Conservation (phyloP, 2,329 filamentous ascomycete species). For the Trichoderma pleuroti region DNA sequence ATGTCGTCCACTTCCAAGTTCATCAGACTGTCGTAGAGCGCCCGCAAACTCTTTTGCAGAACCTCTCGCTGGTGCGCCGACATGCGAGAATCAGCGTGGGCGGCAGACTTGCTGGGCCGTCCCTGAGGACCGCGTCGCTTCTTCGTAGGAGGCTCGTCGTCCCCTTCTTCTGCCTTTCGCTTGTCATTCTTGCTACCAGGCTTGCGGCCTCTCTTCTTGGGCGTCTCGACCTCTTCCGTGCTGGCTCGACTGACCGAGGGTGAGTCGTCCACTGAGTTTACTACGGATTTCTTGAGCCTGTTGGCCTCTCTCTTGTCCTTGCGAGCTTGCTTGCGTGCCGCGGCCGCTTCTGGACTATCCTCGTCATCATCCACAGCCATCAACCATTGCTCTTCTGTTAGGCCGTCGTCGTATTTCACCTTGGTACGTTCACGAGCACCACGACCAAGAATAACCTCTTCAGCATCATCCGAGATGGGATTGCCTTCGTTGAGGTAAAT, state of each 20-base stretch:
- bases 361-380: constrained; percentile 97
- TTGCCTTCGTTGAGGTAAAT: constrained; percentile 89
- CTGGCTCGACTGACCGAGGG: constrained; percentile 76
- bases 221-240: constrained; percentile 72
- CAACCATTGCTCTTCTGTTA: constrained; percentile 98
- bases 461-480: constrained; percentile 72
- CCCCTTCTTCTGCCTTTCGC: constrained; percentile 78
- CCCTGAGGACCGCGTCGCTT: constrained; percentile 71
- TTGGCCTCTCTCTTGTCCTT: constrained; percentile 78
- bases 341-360: constrained; percentile 87
- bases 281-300: constrained; percentile 58
- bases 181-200: constrained; percentile 72
- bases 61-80: constrained; percentile 65
- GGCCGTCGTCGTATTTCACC: constrained; percentile 92
- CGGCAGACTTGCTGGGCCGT: constrained; percentile 58
- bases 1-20: constrained; percentile 76
- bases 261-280: constrained; percentile 57
- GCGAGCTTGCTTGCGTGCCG: constrained; percentile 81
- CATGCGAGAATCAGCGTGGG: constrained; percentile 45
- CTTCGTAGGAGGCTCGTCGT: constrained; percentile 73
- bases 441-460: constrained; percentile 73
- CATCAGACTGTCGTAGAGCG: constrained; percentile 76
- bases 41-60: constrained; percentile 76
- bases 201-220: constrained; percentile 84
- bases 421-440: constrained; percentile 92